Evolutionary conservation across 345 rosid species (phyloP), one percentile per base, ranked within the genome.

Genomic region (Anastatica hierochuntica): DNA sequence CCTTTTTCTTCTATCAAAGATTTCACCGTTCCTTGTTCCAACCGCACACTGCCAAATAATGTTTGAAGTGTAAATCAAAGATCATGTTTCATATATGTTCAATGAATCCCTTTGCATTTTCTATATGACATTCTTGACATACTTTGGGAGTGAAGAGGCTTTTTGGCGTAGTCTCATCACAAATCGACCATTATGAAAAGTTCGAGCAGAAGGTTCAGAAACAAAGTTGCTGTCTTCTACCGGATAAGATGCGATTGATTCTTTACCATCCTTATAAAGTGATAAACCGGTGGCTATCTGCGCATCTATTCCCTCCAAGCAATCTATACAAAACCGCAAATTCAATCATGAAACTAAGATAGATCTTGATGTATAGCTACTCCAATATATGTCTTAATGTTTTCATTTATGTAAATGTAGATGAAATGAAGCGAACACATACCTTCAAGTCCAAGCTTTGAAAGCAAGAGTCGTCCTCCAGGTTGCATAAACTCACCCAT

Each of bases 401-500:
- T n/a, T n/a, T 21, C n/a, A 21, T 21, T 21, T 21, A 21, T 21
- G 24, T 21, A 2, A 21, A 21, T 21, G 24, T 21, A 21, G 24
- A n/a, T 21, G 24, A 21, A 21, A 7, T 27, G 0, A 48, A 36
- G 16, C 0, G 18, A 8, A 30, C 20, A 16, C 24, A 12, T 12
- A 77, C 81, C 86, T 75, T 74, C 55, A 21, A 80, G 83, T 8
- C 79, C 83, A 65, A 77, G 57, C 61, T 75, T 82, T 26, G 79
- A 56, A 49, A 80, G 65, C 64, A 78, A 72, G 48, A 81, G 72
- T 43, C 75, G 75, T 31, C 87, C 83, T 1, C 87, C 87, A 0
- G 87, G 84, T 12, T 81, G 87, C 31, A 81, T 78, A 73, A 67
- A 38, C 58, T 81, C 87, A 31, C 87, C 87, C 47, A 78, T 80